Evolutionary conservation across 306 rosid genomes (phyloP).

Genomic region (Casuarina equisetifolia): DNA sequence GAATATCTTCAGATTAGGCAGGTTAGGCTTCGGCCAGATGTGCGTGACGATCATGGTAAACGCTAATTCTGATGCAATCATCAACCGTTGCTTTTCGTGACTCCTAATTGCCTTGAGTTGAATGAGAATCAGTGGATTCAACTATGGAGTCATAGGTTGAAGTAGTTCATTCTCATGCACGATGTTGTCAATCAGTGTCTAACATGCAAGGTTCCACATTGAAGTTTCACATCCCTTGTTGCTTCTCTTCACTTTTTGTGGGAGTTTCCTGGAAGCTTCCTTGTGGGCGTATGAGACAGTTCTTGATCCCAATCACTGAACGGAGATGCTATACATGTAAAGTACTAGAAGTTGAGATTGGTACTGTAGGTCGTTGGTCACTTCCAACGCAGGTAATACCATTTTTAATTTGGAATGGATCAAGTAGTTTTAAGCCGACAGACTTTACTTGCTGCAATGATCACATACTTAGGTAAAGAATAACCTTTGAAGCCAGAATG

Average conservation of each 20-base stretch:
- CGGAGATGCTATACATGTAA: neutral
- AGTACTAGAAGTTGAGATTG: conserved; percentile 13
- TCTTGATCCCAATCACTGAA: conserved; percentile 23
- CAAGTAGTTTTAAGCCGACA: conserved; percentile 20
- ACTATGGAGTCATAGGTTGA: neutral
- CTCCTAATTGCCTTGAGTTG: neutral
- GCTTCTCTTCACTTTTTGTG: conserved; percentile 14
- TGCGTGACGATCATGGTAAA: neutral
- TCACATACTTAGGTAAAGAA: conserved; percentile 11
- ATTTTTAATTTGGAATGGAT: conserved; percentile 13
- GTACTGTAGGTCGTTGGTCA: neutral
- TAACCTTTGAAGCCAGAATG: conserved; percentile 16
- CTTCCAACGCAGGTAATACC: conserved; percentile 5
- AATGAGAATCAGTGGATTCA: neutral
- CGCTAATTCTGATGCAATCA: neutral
- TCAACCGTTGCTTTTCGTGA: neutral
- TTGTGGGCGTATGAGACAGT: conserved; percentile 12
- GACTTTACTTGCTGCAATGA: conserved; percentile 1
- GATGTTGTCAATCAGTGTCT: neutral
- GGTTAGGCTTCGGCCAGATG: neutral
- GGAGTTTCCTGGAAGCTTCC: conserved; percentile 30
- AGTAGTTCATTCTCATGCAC: neutral
- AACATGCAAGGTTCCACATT: neutral
- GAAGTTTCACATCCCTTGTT: conserved; percentile 11
- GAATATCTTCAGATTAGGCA: neutral